Evolutionary conservation across 2,329 filamentous ascomycete genomes (phyloP).

Genomic region (Blastomyces emzantsi): DNA sequence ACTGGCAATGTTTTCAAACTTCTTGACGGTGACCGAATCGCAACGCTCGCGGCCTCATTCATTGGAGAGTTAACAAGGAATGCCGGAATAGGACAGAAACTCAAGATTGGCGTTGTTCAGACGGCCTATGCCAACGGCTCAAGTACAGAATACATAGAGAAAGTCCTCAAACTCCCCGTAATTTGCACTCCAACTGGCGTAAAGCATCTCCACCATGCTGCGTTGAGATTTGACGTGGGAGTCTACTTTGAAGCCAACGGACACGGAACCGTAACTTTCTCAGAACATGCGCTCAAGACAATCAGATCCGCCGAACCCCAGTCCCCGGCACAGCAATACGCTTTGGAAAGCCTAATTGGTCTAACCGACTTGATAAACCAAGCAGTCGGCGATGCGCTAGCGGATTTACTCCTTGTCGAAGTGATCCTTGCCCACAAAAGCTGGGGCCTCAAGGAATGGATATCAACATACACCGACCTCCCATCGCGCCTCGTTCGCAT

Average conservation of each 20-base stretch:
- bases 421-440: constrained; percentile 91
- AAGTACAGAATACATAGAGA: constrained; percentile 83
- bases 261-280: constrained; percentile 94
- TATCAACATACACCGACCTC: constrained; percentile 83
- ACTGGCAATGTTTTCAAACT: constrained; percentile 77
- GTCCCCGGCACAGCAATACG: constrained; percentile 83
- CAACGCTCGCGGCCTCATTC: constrained; percentile 86
- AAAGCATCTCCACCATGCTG: constrained; percentile 96
- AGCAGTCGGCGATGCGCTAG: constrained; percentile 91
- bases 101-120: constrained; percentile 91
- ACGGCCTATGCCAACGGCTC: constrained; percentile 97
- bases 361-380: constrained; percentile 94
- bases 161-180: constrained; percentile 78
- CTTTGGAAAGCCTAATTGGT: constrained; percentile 73
- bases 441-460: constrained; percentile 87
- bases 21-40: constrained; percentile 93
- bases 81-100: constrained; percentile 66
- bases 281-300: constrained; percentile 65
- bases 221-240: constrained; percentile 85
- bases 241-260: constrained; percentile 99
- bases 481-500: constrained; percentile 93
- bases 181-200: constrained; percentile 93
- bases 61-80: constrained; percentile 78
- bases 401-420: constrained; percentile 92
- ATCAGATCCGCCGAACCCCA: constrained; percentile 75